Percentiles rank a stretch among this genome's conserved stretches.
These are phyloP conservation scores for Phytophthora pini DNA, from an alignment of 352 stramenopile species.

Conservation along the genomic window DNA sequence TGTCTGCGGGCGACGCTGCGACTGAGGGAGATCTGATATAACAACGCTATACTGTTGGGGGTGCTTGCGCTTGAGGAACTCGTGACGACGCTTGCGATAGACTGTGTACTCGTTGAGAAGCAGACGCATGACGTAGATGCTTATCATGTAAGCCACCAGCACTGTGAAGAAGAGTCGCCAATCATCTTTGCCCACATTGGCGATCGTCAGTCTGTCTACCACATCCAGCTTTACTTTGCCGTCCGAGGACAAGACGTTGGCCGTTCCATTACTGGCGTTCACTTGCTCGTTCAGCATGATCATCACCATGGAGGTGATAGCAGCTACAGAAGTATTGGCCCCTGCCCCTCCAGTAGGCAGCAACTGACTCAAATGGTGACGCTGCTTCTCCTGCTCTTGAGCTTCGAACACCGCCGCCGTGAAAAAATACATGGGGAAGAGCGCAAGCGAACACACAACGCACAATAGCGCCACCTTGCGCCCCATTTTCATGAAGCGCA, in stretches of 20 bases:
- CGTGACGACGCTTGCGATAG: slow-evolving; percentile 68
- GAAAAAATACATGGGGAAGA: slow-evolving; percentile 77
- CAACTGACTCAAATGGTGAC: slow-evolving; percentile 31
- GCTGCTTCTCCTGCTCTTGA: slow-evolving; percentile 36
- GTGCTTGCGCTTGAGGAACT: slow-evolving; percentile 62
- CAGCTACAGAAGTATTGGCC: slow-evolving; percentile 14
- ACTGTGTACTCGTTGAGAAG: slow-evolving; percentile 62
- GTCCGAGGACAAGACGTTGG: slow-evolving; percentile 31
- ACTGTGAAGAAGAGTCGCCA: slow-evolving; percentile 73
- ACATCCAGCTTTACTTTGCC: slow-evolving; percentile 55
- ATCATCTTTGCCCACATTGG: slow-evolving; percentile 67
- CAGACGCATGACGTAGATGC: slow-evolving; percentile 61
- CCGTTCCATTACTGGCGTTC: slow-evolving; percentile 17
- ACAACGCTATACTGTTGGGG: slow-evolving; percentile 82
- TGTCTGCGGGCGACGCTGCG: slow-evolving; percentile 61
- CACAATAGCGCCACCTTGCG: slow-evolving; percentile 70
- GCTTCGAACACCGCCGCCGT: slow-evolving; percentile 44
- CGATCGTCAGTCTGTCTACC: slow-evolving; percentile 72
- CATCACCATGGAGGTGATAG: slow-evolving; percentile 38
- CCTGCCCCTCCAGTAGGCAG: slow-evolving; percentile 10
- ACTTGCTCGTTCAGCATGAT: slow-evolving; percentile 29
- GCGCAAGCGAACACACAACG: slow-evolving; percentile 57
- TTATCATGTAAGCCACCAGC: slow-evolving; percentile 55
- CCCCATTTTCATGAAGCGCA: slow-evolving; percentile 77
- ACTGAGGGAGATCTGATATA: slow-evolving; percentile 64